These are phyloP conservation scores for Exserohilum turcica DNA, from an alignment of 2,329 filamentous ascomycete genomes.

Conservation along the genomic window DNA sequence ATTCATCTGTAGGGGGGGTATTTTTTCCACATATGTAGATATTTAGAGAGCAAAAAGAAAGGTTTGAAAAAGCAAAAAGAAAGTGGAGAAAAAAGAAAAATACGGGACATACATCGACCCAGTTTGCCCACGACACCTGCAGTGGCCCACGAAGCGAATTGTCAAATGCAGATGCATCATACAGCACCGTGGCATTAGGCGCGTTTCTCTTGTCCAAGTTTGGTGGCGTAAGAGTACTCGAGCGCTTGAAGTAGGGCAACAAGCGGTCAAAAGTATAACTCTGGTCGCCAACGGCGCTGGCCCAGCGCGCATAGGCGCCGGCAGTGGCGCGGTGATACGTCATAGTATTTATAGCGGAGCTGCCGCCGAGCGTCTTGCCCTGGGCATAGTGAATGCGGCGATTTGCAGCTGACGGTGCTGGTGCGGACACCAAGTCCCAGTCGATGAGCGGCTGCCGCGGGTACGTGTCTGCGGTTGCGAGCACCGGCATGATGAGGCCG, in stretches of 20 bases:
- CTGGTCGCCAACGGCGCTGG: slow-evolving; percentile 37
- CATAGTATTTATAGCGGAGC: slow-evolving; percentile 34
- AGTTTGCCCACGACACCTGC: slow-evolving; percentile 35
- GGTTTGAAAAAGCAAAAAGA: too few relatives aligned
- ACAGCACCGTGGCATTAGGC: slow-evolving; percentile 26
- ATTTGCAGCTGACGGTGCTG: slow-evolving; percentile 22
- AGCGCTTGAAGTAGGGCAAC: slow-evolving; percentile 37
- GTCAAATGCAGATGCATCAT: slow-evolving; percentile 23
- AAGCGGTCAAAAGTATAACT: slow-evolving; percentile 36
- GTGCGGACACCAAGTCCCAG: slow-evolving; percentile 34
- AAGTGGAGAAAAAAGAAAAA: too few relatives aligned
- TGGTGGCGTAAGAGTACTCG: slow-evolving; percentile 37
- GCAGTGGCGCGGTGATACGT: slow-evolving; percentile 31
- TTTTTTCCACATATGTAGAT: too few relatives aligned
- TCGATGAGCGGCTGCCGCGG: slow-evolving; percentile 31
- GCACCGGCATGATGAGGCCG: slow-evolving; percentile 21
- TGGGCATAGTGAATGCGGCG: slow-evolving; percentile 41
- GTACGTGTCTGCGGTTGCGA: slow-evolving; percentile 25
- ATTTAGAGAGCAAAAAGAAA: too few relatives aligned
- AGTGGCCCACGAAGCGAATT: slow-evolving; percentile 24
- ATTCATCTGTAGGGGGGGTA: neutral
- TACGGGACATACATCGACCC: slow-evolving; percentile 19
- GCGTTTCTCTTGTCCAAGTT: slow-evolving; percentile 24
- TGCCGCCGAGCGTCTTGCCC: slow-evolving; percentile 41
- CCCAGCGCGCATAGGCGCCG: slow-evolving; percentile 38